phyloP scores from a whole-genome alignment of 2,329 filamentous ascomycete genomes.

The Cladosporium sp. region DNA sequence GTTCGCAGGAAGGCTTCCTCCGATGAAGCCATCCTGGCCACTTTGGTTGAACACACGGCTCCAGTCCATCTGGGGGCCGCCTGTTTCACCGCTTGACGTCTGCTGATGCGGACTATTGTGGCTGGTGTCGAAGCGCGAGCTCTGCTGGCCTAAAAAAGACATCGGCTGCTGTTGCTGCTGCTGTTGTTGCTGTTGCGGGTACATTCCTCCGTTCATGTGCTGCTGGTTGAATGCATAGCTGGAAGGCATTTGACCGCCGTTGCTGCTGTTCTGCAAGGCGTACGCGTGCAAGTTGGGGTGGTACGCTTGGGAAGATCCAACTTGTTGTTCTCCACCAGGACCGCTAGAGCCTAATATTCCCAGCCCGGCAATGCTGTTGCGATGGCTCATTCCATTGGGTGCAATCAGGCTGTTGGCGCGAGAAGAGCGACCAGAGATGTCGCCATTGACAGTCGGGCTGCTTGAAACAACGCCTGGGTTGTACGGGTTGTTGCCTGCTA shows the following conservation, averaged over 20 bases:
- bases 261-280: conserved; percentile 30
- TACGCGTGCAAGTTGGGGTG: conserved; percentile 30
- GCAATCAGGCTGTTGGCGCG: conserved; percentile 47
- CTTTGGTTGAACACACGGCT: conserved; percentile 42
- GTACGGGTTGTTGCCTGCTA: conserved; percentile 27
- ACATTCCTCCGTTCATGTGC: conserved; percentile 29
- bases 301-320: conserved; percentile 26
- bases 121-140: conserved; percentile 34
- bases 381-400: conserved; percentile 32
- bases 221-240: conserved; percentile 28
- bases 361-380: conserved; percentile 30
- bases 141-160: conserved; percentile 37
- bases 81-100: conserved; percentile 27
- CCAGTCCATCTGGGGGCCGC: conserved; percentile 38
- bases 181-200: conserved; percentile 23
- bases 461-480: conserved; percentile 27
- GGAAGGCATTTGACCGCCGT: conserved; percentile 25
- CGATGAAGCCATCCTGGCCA: conserved; percentile 43
- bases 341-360: conserved; percentile 30
- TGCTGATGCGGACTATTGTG: conserved; percentile 30
- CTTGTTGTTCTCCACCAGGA: conserved; percentile 23
- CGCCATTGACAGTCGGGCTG: conserved; percentile 34
- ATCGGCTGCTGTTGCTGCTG: conserved; percentile 25
- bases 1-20: conserved; percentile 44
- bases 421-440: conserved; percentile 45